Evolutionary conservation across 164 flowering plant genomes (phyloP).

Genomic region (Magnolia sinica): DNA sequence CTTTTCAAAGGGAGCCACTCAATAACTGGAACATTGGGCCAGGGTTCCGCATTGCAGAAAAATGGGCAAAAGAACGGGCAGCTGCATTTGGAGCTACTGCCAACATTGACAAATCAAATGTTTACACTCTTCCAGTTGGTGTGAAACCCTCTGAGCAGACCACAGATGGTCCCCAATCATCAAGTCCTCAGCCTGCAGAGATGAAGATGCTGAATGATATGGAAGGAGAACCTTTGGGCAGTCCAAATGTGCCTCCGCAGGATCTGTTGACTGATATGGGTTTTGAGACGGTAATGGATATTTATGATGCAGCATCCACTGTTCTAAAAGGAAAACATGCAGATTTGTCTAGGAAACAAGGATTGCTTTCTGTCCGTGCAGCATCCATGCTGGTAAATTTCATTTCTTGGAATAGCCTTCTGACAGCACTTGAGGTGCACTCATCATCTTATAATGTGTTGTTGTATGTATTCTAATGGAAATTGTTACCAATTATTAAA

Average conservation of each 20-base stretch:
- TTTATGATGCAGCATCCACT: constrained; percentile 40
- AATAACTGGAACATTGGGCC: constrained; percentile 52
- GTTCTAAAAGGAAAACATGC: constrained; percentile 32
- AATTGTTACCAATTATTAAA: neutral
- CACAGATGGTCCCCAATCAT: constrained; percentile 19
- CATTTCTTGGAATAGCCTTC: neutral
- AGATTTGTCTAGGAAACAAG: constrained; percentile 55
- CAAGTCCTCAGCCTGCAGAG: constrained; percentile 22
- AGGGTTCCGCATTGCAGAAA: constrained; percentile 42
- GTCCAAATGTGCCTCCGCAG: constrained; percentile 34
- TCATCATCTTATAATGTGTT: neutral
- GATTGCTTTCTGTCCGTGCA: constrained; percentile 76
- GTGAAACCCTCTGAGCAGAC: constrained; percentile 48
- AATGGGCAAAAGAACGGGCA: constrained; percentile 53
- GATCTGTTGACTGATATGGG: constrained; percentile 46
- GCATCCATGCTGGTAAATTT: constrained; percentile 89
- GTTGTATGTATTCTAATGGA: neutral
- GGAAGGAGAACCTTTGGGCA: constrained; percentile 18
- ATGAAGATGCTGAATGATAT: constrained; percentile 24
- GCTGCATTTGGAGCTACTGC: constrained; percentile 30
- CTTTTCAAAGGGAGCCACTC: constrained; percentile 59
- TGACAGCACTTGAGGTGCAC: constrained; percentile 5
- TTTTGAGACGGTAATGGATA: constrained; percentile 41
- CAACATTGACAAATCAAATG: constrained; percentile 34
- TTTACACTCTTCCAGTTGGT: constrained; percentile 74